Conservation (phyloP, 179 eudicot species). For the Spergularia azorica region DNA sequence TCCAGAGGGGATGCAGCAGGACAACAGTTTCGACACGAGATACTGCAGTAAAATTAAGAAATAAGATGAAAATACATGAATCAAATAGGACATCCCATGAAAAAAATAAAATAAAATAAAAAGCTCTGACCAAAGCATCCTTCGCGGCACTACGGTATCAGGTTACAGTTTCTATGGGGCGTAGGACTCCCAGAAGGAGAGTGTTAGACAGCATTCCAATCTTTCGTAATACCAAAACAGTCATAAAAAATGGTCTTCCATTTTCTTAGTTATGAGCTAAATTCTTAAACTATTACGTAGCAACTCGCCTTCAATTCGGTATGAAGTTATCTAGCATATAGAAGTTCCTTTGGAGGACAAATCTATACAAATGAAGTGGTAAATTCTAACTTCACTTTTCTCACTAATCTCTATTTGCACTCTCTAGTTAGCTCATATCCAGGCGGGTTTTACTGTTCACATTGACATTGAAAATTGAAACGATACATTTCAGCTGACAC, state of each 20-base stretch:
- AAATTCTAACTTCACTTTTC: neutral
- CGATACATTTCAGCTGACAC: neutral
- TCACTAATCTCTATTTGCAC: neutral
- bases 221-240: neutral
- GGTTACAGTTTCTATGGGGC: too few species aligned
- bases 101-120: neutral
- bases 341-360: neutral
- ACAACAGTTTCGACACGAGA: conserved; percentile 81
- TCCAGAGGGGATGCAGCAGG: conserved; percentile 50
- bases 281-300: neutral
- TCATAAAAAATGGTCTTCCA: neutral
- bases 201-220: neutral
- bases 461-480: neutral
- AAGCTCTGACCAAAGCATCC: too few species aligned
- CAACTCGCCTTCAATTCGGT: neutral
- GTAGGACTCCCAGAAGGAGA: neutral
- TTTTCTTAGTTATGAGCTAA: neutral
- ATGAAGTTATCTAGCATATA: neutral
- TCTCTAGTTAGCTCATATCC: neutral
- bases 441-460: too few species aligned
- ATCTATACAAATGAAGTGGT: neutral
- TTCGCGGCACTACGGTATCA: too few species aligned
- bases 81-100: neutral
- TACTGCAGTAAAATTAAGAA: conserved; percentile 44
- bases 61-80: neutral